phyloP scores from a whole-genome alignment of 352 stramenopile genomes.

The Pythium guiyangense region DNA sequence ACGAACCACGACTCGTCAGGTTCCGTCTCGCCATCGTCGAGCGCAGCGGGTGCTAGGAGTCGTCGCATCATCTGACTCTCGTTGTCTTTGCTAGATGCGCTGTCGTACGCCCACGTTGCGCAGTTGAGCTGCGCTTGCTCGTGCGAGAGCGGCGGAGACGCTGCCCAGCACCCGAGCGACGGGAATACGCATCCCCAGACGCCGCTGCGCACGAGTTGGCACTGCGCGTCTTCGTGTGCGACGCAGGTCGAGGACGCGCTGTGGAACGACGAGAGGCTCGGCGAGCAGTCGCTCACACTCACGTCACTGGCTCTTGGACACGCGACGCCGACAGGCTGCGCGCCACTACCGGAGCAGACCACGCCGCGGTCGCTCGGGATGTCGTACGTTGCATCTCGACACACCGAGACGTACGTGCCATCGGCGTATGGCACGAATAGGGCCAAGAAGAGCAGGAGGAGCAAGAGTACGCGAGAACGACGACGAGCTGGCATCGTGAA shows the following conservation, averaged over 20 bases:
- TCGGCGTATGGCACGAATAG: background rate
- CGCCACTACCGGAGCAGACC: conserved; percentile 13
- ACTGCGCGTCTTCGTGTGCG: conserved; percentile 3
- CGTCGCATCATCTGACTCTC: background rate
- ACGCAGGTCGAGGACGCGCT: conserved; percentile 1
- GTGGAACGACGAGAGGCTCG: conserved; percentile 11
- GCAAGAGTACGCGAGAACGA: background rate
- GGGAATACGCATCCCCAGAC: conserved; percentile 12
- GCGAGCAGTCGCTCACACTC: conserved; percentile 9
- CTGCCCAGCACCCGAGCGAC: conserved; percentile 1
- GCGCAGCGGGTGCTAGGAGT: background rate
- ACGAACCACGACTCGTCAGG: conserved; percentile 28
- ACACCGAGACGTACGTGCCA: conserved; percentile 14
- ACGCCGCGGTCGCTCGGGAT: conserved; percentile 2
- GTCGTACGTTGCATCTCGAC: conserved; percentile 17
- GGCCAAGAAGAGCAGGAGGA: background rate
- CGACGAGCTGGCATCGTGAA: too few relatives aligned
- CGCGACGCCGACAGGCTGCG: conserved; percentile 4
- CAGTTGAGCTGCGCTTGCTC: conserved; percentile 10
- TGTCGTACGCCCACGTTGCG: conserved; percentile 20
- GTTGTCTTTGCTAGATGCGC: conserved; percentile 3
- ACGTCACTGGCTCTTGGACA: conserved; percentile 11
- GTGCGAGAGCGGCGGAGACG: background rate
- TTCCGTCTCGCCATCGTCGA: conserved; percentile 8
- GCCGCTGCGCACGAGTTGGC: background rate